Evolutionary conservation across 495 filamentous ascomycete species (phyloP), one percentile per base, ranked within the genome.

Genomic region (Xylaria flabelliformis): DNA sequence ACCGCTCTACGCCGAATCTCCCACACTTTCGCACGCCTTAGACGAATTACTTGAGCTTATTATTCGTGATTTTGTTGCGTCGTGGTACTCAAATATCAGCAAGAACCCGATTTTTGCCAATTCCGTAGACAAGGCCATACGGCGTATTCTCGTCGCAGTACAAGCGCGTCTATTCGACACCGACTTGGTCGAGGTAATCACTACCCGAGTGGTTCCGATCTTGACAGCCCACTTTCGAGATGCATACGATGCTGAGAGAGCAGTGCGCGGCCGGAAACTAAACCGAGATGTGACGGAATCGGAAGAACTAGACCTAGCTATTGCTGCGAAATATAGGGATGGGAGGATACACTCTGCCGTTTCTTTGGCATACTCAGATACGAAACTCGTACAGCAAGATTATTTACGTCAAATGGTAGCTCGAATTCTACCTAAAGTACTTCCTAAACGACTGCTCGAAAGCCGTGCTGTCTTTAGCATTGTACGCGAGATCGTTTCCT

Each of bases 221-320:
- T 77, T 99, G 69, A 98, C 96, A n/a, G 86, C 89, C 6, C 97
- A 99, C 79, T 88, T 99, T 71, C 92, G 89, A 72, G 92, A 97
- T 71, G 97, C 97, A 76, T 93, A 94, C 75, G 89, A 97, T 58
- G 97, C 97, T 12, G 97, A 99, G 83, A 89, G 92, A 61, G 87
- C 88, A 24, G 91, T 99, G 7, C 88, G 96, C 72, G 97, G 97
- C 32, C 91, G 91, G 74, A 91, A 97, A 78, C 82, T 99, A 72
- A 94, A 92, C 72, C 90, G 92, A 46, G 94, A 91, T 78, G 90
- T 99, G 41, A 99, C 97, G 12, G 97, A 99, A 80, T 97, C 94
- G 2, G 95, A 97, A 74, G 97, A 98, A 84, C 84, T 99, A 71
- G 92, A 98, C 81, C 84, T 97, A 73, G 96, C 96, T 1, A 97